Conservation (phyloP, 148 eudicot genomes). For the Persicaria tinctoria region DNA sequence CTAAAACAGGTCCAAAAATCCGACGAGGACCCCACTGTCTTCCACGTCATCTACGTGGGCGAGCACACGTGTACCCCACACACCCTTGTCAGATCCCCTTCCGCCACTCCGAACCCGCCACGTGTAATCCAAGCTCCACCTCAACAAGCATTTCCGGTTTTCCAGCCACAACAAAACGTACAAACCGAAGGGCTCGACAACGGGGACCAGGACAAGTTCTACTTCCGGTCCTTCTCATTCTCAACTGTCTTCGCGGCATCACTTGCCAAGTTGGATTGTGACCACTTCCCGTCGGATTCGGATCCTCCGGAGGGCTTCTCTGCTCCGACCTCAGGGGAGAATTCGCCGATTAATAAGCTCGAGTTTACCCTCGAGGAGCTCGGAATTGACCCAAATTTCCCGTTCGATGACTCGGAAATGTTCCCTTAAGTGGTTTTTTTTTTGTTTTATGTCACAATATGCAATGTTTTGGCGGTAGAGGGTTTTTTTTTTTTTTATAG, state of each 20-base stretch:
- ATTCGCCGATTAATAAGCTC: not conserved
- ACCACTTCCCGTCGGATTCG: not conserved
- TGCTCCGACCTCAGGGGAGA: not conserved
- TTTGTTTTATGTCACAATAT: too few relatives aligned
- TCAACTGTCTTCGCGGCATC: not conserved
- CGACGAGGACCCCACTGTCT: constrained; percentile 59
- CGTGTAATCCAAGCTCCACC: not conserved
- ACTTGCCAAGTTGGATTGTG: not conserved
- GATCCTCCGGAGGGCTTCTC: not conserved
- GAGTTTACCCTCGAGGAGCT: constrained; percentile 3
- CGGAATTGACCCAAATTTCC: not conserved
- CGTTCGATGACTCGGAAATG: not conserved
- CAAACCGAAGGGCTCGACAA: not conserved
- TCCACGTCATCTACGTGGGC: constrained; percentile 73
- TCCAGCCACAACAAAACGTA: not conserved
- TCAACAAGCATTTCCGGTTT: not conserved
- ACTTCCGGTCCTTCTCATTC: not conserved
- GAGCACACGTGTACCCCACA: constrained; percentile 46
- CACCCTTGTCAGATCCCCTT: not conserved
- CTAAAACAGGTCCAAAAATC: constrained; percentile 81
- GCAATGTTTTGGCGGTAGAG: too few relatives aligned
- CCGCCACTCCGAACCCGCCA: not conserved
- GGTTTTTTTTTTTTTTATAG: too few relatives aligned
- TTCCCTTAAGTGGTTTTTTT: not conserved
- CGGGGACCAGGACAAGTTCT: not conserved